Evolutionary conservation across 306 rosid genomes (phyloP).

Genomic region (Inga laurina): DNA sequence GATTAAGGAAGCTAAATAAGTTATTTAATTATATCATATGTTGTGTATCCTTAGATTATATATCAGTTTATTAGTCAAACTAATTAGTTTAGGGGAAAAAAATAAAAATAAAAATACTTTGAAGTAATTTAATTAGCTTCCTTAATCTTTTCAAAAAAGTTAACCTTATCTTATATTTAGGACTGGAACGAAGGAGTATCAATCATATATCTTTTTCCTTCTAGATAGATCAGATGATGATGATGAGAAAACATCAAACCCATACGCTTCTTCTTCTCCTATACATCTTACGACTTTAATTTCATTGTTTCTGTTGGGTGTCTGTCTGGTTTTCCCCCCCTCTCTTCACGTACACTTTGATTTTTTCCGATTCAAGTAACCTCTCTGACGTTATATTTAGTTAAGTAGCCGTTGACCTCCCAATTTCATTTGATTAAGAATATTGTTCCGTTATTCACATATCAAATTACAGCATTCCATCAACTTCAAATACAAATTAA

Average conservation of each 20-base stretch:
- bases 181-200: too few relatives aligned
- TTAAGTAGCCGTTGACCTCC: constrained; percentile 23
- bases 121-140: too few relatives aligned
- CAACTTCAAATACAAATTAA: not conserved
- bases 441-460: not conserved
- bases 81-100: too few relatives aligned
- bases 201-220: not conserved
- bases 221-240: constrained; percentile 17
- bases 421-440: not conserved
- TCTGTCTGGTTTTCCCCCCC: not conserved
- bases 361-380: constrained; percentile 5
- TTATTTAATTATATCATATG: too few relatives aligned
- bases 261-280: not conserved
- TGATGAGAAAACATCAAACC: constrained; percentile 15
- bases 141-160: too few relatives aligned
- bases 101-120: too few relatives aligned
- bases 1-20: too few relatives aligned
- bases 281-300: not conserved
- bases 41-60: too few relatives aligned
- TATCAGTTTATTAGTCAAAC: too few relatives aligned
- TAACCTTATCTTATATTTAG: too few relatives aligned
- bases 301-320: not conserved
- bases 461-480: not conserved
- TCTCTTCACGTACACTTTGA: not conserved
- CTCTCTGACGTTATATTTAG: not conserved